Percentiles rank a stretch among this genome's conserved stretches.
Evolutionary conservation across 208 protist genomes (phyloP).

Genomic region (Crithidia fasciculata): DNA sequence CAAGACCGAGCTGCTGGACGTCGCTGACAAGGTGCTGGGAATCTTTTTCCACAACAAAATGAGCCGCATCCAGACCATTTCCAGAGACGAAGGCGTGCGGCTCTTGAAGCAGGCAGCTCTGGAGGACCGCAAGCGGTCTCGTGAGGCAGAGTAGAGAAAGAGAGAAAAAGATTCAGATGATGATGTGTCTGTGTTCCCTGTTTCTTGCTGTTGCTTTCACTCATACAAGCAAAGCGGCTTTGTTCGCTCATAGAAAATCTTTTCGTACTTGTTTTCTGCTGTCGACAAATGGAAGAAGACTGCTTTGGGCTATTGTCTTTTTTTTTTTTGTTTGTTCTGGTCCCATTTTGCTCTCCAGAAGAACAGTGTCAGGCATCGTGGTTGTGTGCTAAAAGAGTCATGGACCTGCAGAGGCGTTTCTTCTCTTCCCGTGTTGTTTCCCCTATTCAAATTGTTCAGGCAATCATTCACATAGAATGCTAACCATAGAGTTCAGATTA

Average conservation of each 20-base stretch:
- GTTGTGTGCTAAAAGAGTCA: too few species aligned
- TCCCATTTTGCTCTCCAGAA: too few species aligned
- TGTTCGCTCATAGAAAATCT: too few species aligned
- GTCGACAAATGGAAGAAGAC: too few species aligned
- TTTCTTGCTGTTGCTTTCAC: background rate
- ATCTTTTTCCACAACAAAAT: slow-evolving; percentile 97
- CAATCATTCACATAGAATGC: slow-evolving; percentile 7
- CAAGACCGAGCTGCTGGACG: slow-evolving; percentile 96
- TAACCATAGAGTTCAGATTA: slow-evolving; percentile 2
- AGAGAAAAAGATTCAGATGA: slow-evolving; percentile 6
- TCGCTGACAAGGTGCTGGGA: slow-evolving; percentile 94
- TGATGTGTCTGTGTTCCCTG: background rate
- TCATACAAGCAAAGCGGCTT: too few species aligned
- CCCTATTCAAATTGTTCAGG: too few species aligned
- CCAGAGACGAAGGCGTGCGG: slow-evolving; percentile 57
- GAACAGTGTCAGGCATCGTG: too few species aligned
- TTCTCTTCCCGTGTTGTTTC: too few species aligned
- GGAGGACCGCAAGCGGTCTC: slow-evolving; percentile 60
- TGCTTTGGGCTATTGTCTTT: slow-evolving; percentile 5
- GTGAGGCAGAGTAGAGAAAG: slow-evolving; percentile 42
- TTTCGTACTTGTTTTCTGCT: too few species aligned
- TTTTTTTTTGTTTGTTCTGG: slow-evolving; percentile 17
- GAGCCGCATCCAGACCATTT: slow-evolving; percentile 90
- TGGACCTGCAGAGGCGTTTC: too few species aligned
- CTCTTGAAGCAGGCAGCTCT: slow-evolving; percentile 73